phyloP scores from a whole-genome alignment of 495 filamentous ascomycete genomes.

The Aspergillus taichungensis region DNA sequence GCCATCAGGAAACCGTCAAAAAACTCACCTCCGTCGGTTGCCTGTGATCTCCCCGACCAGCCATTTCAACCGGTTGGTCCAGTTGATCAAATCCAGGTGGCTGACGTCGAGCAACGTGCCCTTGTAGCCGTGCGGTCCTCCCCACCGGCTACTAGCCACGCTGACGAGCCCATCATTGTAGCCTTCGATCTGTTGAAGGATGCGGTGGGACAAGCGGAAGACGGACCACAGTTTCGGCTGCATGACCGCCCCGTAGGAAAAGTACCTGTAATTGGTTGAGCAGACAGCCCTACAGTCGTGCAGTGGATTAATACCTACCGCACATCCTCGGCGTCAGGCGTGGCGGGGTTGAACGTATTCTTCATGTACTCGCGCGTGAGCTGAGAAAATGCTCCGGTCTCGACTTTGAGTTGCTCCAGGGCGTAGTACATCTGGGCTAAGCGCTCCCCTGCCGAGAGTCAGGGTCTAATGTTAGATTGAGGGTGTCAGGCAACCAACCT shows the following conservation, averaged over 20 bases:
- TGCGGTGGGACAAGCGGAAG: constrained; percentile 62
- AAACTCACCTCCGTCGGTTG: constrained; percentile 52
- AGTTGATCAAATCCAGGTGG: constrained; percentile 93
- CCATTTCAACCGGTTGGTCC: constrained; percentile 79
- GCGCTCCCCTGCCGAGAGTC: constrained; percentile 26
- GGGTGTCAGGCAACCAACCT: constrained; percentile 11
- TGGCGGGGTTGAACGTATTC: constrained; percentile 71
- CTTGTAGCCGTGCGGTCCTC: constrained; percentile 59
- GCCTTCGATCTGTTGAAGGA: constrained; percentile 65
- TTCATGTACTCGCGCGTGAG: constrained; percentile 75
- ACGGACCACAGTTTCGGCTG: constrained; percentile 59
- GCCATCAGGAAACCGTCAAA: neutral
- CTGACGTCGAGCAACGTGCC: constrained; percentile 82
- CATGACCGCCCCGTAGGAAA: constrained; percentile 79
- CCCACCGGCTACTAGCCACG: constrained; percentile 78
- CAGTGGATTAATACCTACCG: constrained; percentile 26
- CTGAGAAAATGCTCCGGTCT: constrained; percentile 78
- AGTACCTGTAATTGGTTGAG: constrained; percentile 49
- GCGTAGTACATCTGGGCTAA: constrained; percentile 64
- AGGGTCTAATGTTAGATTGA: neutral
- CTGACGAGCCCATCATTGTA: constrained; percentile 92
- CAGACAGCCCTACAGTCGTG: neutral
- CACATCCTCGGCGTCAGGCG: constrained; percentile 65
- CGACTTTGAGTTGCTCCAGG: constrained; percentile 57
- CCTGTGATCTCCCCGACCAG: constrained; percentile 58